Percentiles rank a stretch among this genome's conserved stretches.
phyloP scores from a whole-genome alignment of 2,329 filamentous ascomycete genomes.

The Mycosphaerelloides madeirae region DNA sequence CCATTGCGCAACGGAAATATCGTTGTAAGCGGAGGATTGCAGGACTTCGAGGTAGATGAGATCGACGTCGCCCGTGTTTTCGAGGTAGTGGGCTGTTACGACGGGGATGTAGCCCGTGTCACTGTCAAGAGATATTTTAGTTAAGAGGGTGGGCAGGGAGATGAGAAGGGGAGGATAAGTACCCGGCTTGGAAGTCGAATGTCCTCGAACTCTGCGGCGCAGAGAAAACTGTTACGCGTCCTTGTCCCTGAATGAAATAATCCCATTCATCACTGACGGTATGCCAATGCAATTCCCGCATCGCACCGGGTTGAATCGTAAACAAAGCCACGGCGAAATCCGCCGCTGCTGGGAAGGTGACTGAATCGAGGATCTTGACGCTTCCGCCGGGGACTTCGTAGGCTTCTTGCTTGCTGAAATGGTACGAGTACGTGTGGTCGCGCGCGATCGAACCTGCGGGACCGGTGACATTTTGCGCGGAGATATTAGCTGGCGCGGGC shows the following conservation, averaged over 20 bases:
- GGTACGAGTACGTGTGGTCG: slow-evolving; percentile 36
- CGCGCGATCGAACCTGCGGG: slow-evolving; percentile 21
- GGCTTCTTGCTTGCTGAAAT: slow-evolving; percentile 46
- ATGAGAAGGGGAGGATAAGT: neutral
- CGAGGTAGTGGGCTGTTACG: slow-evolving; percentile 54
- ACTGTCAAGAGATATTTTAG: neutral
- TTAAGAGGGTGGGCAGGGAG: neutral
- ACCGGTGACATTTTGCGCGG: slow-evolving; percentile 43
- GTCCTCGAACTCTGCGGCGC: slow-evolving; percentile 50
- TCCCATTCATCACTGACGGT: slow-evolving; percentile 57
- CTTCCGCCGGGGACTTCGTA: slow-evolving; percentile 51
- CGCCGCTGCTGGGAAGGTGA: slow-evolving; percentile 53
- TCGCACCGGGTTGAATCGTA: slow-evolving; percentile 56
- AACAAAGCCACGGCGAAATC: slow-evolving; percentile 55
- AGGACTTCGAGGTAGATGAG: slow-evolving; percentile 58
- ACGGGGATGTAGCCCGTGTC: slow-evolving; percentile 58
- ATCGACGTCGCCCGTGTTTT: slow-evolving; percentile 56
- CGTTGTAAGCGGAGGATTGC: slow-evolving; percentile 49
- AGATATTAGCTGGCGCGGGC: slow-evolving; percentile 34
- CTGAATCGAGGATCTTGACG: slow-evolving; percentile 56
- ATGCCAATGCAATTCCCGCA: slow-evolving; percentile 64
- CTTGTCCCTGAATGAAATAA: slow-evolving; percentile 55
- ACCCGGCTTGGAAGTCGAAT: slow-evolving; percentile 55
- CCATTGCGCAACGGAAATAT: slow-evolving; percentile 57
- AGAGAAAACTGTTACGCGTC: slow-evolving; percentile 52